phyloP scores from a whole-genome alignment of 176 grass and related monocot genomes.

The maize (Zea mays) region DNA sequence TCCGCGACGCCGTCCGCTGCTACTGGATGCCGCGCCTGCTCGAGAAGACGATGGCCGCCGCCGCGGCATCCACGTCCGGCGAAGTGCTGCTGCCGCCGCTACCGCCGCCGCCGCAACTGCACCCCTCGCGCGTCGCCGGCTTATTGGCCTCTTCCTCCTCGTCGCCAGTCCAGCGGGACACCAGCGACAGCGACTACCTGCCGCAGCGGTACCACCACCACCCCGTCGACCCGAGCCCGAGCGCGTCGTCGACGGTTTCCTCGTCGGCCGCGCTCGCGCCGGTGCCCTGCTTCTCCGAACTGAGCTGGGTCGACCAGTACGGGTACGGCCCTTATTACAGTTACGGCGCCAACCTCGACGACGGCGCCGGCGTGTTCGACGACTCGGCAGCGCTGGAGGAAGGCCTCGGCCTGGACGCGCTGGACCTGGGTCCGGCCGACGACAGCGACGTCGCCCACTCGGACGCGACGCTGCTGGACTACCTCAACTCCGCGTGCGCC shows the following conservation, averaged over 20 bases:
- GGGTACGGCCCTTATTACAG: background rate
- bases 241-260: conserved; percentile 40
- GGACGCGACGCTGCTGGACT: conserved; percentile 33
- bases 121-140: background rate
- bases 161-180: background rate
- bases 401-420: conserved; percentile 46
- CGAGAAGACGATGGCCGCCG: conserved; percentile 52
- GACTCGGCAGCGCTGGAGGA: conserved; percentile 9
- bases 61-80: background rate
- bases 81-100: background rate
- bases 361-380: conserved; percentile 25
- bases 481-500: conserved; percentile 51
- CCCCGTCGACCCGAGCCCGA: conserved; percentile 38
- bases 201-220: background rate
- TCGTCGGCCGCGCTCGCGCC: conserved; percentile 44
- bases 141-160: background rate
- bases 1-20: conserved; percentile 81
- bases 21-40: conserved; percentile 92
- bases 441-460: background rate
- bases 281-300: conserved; percentile 57
- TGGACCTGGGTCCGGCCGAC: conserved; percentile 44
- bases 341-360: conserved; percentile 1
- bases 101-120: background rate
- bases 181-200: background rate
- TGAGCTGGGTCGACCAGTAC: conserved; percentile 41